A percentile compares a stretch with the other conserved stretches of the same genome.
phyloP scores from a whole-genome alignment of 2,329 filamentous ascomycete species.

The Phialophora macrospora region DNA sequence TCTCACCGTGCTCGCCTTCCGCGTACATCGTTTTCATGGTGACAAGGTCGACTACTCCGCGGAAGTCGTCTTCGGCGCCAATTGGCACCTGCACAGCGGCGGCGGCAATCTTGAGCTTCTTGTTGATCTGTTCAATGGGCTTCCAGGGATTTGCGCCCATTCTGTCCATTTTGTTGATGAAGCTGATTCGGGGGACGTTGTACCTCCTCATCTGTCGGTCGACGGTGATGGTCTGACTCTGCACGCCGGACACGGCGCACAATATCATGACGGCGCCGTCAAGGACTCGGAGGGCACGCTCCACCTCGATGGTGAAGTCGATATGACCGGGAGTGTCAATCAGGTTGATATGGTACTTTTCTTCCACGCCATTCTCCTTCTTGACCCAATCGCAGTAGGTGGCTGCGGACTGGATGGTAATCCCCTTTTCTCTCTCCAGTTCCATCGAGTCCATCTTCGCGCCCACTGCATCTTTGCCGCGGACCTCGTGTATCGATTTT shows the following conservation, averaged over 20 bases:
- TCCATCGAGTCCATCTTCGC: constrained; percentile 99
- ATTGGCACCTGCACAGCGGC: constrained; percentile 95
- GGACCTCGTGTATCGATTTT: constrained; percentile 94
- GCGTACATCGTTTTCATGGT: constrained; percentile 93
- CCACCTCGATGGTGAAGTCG: constrained; percentile 98
- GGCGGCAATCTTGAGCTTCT: constrained; percentile 89
- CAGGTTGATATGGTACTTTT: constrained; percentile 96
- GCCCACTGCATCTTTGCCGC: constrained; percentile 90
- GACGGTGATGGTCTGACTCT: constrained; percentile 97
- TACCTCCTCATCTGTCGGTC: constrained; percentile 99
- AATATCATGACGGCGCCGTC: constrained; percentile 98
- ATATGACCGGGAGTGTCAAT: constrained; percentile 99
- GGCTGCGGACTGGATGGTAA: constrained; percentile 97
- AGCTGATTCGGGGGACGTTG: constrained; percentile 92
- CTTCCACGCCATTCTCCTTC: constrained; percentile 78
- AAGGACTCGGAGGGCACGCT: constrained; percentile 89
- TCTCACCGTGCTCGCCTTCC: constrained; percentile 78
- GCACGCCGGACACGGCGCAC: constrained; percentile 94
- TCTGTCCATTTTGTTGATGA: constrained; percentile 99
- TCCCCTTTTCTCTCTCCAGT: constrained; percentile 95
- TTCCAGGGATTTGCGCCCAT: constrained; percentile 99
- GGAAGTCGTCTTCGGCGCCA: constrained; percentile 86
- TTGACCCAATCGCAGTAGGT: constrained; percentile 98
- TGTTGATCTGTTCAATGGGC: constrained; percentile 95
- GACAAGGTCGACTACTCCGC: constrained; percentile 90